Evolutionary conservation across 2,329 filamentous ascomycete species (phyloP).

Genomic region (Epicoccum sorghinum): DNA sequence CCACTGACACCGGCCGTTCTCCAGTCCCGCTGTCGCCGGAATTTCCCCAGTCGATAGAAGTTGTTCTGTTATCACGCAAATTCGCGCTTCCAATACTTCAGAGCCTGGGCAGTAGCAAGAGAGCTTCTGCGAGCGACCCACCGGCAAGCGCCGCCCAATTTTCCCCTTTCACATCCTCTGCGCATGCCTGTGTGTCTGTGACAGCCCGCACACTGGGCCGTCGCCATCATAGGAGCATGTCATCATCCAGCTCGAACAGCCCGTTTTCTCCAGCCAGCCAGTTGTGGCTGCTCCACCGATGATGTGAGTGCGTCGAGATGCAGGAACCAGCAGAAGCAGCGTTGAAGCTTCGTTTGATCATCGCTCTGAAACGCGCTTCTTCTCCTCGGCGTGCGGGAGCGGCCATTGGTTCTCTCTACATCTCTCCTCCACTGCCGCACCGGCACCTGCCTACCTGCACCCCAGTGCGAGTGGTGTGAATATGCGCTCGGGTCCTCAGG

Average conservation of each 20-base stretch:
- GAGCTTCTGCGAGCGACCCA: constrained; percentile 8
- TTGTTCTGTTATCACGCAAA: constrained; percentile 21
- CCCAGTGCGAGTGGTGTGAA: background rate
- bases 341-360: constrained; percentile 46
- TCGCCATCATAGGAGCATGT: constrained; percentile 20
- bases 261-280: constrained; percentile 25
- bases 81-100: constrained; percentile 6
- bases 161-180: constrained; percentile 4
- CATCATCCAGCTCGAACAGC: constrained; percentile 23
- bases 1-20: background rate
- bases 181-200: constrained; percentile 11
- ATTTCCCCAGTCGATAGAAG: constrained; percentile 17
- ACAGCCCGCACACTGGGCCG: constrained; percentile 4
- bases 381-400: constrained; percentile 24
- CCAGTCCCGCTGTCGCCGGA: constrained; percentile 9
- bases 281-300: constrained; percentile 33
- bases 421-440: constrained; percentile 9
- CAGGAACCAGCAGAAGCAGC: constrained; percentile 47
- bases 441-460: background rate
- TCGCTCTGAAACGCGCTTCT: constrained; percentile 44
- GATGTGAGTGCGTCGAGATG: constrained; percentile 34
- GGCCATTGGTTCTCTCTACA: constrained; percentile 17
- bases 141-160: constrained; percentile 11
- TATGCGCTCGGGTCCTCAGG: constrained; percentile 5
- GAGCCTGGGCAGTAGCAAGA: background rate